These are phyloP conservation scores for Botrytis deweyae DNA, from an alignment of 2,329 filamentous ascomycete species.

Conservation along the genomic window DNA sequence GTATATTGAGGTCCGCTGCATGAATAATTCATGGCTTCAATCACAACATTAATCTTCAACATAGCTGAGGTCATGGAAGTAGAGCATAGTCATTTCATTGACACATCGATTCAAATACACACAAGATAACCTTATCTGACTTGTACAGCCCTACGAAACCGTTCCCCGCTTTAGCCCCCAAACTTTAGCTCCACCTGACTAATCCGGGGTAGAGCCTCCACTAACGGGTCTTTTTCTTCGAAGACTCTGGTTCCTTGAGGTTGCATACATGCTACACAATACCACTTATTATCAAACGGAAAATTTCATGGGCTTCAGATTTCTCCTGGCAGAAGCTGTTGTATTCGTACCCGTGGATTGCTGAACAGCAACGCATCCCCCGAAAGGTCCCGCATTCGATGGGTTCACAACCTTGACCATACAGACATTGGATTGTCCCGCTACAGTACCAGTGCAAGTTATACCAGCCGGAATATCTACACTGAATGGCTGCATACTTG, in stretches of 20 bases:
- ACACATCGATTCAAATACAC: conserved; percentile 3
- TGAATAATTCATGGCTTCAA: conserved; percentile 10
- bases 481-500: conserved; percentile 34
- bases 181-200: background rate
- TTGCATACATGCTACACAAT: background rate
- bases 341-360: conserved; percentile 21
- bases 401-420: conserved; percentile 47
- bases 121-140: background rate
- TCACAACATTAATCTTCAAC: background rate
- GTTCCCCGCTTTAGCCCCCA: background rate
- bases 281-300: background rate
- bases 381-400: conserved; percentile 45
- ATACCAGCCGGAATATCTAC: conserved; percentile 43
- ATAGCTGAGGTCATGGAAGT: background rate
- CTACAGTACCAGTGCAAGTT: conserved; percentile 43
- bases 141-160: background rate
- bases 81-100: background rate
- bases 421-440: conserved; percentile 42
- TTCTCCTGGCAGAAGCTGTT: conserved; percentile 17
- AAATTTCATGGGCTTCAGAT: background rate
- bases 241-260: background rate
- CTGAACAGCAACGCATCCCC: conserved; percentile 45
- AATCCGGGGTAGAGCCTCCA: conserved; percentile 16
- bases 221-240: background rate
- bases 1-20: conserved; percentile 1